Percentiles rank a stretch among this genome's conserved stretches.
Conservation (phyloP, 2,329 filamentous ascomycete genomes). For the Colletotrichum phormii region DNA sequence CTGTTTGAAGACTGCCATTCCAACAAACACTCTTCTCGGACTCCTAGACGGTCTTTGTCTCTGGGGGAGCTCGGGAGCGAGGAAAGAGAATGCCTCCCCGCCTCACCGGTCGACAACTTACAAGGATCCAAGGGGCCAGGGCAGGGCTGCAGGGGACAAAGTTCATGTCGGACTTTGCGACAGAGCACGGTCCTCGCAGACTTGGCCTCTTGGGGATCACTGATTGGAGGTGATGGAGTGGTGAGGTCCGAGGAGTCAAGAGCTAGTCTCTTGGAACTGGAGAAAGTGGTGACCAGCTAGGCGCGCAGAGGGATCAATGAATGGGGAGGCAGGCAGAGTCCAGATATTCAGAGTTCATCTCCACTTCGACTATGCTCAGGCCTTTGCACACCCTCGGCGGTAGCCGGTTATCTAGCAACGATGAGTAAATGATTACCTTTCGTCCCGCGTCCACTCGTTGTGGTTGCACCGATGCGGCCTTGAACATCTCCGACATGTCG, state of each 20-base stretch:
- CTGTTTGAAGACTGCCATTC: not conserved
- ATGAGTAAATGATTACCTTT: not conserved
- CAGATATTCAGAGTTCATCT: not conserved
- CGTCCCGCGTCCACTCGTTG: not conserved
- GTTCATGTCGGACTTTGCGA: not conserved
- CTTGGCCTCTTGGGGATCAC: not conserved
- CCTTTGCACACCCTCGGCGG: not conserved
- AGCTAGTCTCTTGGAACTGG: not conserved
- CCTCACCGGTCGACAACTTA: not conserved
- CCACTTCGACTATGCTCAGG: not conserved
- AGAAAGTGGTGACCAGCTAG: too few species aligned
- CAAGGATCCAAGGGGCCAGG: constrained; percentile 1
- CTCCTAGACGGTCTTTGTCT: not conserved
- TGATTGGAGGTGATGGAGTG: not conserved
- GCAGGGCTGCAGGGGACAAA: constrained; percentile 14
- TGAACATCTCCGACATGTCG: not conserved
- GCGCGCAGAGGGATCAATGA: not conserved
- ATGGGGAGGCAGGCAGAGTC: not conserved
- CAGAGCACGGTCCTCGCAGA: not conserved
- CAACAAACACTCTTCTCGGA: not conserved
- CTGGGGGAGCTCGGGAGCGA: not conserved
- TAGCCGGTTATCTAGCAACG: too few species aligned
- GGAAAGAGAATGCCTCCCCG: not conserved
- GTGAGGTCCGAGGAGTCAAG: not conserved
- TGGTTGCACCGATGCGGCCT: not conserved